Evolutionary conservation across 768 basidiomycete species (phyloP).

Genomic region (Termitomyces heimii): DNA sequence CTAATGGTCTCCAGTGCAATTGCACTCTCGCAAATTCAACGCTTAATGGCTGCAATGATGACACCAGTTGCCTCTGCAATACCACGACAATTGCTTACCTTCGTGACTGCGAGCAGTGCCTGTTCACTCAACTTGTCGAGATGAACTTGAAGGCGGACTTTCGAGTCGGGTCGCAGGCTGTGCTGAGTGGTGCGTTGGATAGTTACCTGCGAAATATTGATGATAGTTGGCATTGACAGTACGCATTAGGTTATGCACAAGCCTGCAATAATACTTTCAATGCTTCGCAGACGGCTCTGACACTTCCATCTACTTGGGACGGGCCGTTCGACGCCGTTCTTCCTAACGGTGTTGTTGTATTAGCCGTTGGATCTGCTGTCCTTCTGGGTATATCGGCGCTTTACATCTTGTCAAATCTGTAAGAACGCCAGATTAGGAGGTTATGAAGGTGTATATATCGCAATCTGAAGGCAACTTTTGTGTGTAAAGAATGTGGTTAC

Average conservation of each 20-base stretch:
- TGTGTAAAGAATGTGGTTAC: not conserved
- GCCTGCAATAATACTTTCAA: conserved; percentile 44
- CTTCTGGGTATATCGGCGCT: conserved; percentile 46
- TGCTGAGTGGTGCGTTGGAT: conserved; percentile 45
- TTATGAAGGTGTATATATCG: not conserved
- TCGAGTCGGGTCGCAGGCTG: conserved; percentile 51
- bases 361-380: conserved; percentile 36
- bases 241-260: conserved; percentile 44
- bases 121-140: conserved; percentile 49
- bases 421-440: conserved; percentile 3
- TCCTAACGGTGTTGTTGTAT: conserved; percentile 32
- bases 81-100: conserved; percentile 34
- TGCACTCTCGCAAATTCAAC: conserved; percentile 21
- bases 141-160: conserved; percentile 43
- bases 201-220: not conserved
- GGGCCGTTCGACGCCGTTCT: conserved; percentile 50
- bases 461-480: not conserved
- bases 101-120: conserved; percentile 59
- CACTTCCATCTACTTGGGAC: conserved; percentile 50
- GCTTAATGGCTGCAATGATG: conserved; percentile 36
- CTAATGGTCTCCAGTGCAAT: conserved; percentile 28
- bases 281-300: conserved; percentile 32
- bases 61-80: conserved; percentile 52
- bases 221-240: conserved; percentile 3
- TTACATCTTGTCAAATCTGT: conserved; percentile 51